phyloP scores from a whole-genome alignment of 352 stramenopile genomes.

The Phytopythium cucurbitacearum region DNA sequence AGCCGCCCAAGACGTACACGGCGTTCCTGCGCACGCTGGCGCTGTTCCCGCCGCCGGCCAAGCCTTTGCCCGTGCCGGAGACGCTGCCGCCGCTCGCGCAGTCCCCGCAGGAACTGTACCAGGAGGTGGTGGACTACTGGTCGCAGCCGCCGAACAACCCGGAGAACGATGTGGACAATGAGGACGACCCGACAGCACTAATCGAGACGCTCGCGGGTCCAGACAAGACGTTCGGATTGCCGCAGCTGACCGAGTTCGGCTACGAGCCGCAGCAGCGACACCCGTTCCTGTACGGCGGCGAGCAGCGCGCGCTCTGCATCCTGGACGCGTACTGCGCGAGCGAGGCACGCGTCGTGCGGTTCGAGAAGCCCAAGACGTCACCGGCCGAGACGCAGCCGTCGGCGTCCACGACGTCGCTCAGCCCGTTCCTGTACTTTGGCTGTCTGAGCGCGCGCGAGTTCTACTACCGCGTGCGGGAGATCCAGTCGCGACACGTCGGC shows the following conservation, averaged over 20 bases:
- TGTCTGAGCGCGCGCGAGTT: constrained; percentile 91
- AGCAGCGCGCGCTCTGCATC: constrained; percentile 63
- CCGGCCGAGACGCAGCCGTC: constrained; percentile 84
- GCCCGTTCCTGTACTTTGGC: constrained; percentile 93
- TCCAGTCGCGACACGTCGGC: constrained; percentile 67
- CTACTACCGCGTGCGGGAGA: constrained; percentile 85
- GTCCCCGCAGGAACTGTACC: constrained; percentile 50
- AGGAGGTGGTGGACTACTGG: constrained; percentile 61
- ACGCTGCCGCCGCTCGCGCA: constrained; percentile 35
- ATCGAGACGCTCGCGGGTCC: constrained; percentile 45
- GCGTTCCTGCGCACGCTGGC: constrained; percentile 55
- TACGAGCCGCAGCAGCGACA: constrained; percentile 43
- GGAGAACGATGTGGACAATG: constrained; percentile 12
- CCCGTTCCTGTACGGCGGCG: constrained; percentile 74
- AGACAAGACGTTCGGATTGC: constrained; percentile 60
- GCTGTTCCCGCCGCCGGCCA: constrained; percentile 43
- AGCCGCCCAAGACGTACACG: constrained; percentile 74
- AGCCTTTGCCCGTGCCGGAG: constrained; percentile 39
- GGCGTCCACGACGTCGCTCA: constrained; percentile 94
- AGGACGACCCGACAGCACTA: constrained; percentile 15
- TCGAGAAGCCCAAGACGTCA: constrained; percentile 97
- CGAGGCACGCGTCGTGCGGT: constrained; percentile 87
- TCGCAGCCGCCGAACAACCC: background rate
- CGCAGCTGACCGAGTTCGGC: constrained; percentile 61
- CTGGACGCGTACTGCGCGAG: constrained; percentile 70